A percentile compares a stretch with the other conserved stretches of the same genome.
phyloP scores from a whole-genome alignment of 2,329 filamentous ascomycete species.

The Lachnellula suecica region DNA sequence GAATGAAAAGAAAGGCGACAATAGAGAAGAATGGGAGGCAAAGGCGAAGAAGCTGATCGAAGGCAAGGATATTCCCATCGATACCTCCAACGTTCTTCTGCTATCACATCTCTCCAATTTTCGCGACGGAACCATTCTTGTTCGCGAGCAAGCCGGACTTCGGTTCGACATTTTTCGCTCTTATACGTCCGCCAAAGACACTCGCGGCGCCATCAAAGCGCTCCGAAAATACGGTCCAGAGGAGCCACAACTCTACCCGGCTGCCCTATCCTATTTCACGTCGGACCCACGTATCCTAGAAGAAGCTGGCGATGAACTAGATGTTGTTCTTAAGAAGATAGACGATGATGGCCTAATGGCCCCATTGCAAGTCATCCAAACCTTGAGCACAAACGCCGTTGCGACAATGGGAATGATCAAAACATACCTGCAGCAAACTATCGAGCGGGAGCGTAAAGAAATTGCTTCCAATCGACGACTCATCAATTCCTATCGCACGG shows the following conservation, averaged over 20 bases:
- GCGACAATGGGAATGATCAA: constrained; percentile 98
- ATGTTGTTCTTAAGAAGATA: constrained; percentile 78
- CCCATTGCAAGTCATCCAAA: constrained; percentile 93
- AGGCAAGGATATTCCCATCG: constrained; percentile 77
- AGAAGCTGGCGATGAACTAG: constrained; percentile 85
- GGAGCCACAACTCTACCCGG: constrained; percentile 88
- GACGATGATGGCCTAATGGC: constrained; percentile 92
- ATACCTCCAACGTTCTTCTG: constrained; percentile 90
- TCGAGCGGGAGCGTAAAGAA: constrained; percentile 83
- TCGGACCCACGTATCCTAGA: constrained; percentile 78
- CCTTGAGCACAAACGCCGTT: constrained; percentile 74
- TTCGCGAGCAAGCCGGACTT: constrained; percentile 90
- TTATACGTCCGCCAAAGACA: constrained; percentile 90
- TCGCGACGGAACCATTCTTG: constrained; percentile 83
- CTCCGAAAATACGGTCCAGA: constrained; percentile 87
- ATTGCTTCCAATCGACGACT: constrained; percentile 78
- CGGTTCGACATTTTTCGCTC: constrained; percentile 96
- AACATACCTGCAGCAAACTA: constrained; percentile 84
- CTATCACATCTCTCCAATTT: constrained; percentile 92
- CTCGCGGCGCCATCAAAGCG: constrained; percentile 83
- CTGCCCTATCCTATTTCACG: constrained; percentile 90
- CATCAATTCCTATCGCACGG: constrained; percentile 78
- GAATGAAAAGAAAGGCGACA: constrained; percentile 66
- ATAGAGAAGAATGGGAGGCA: constrained; percentile 80
- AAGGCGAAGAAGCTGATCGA: constrained; percentile 91